Evolutionary conservation across 495 filamentous ascomycete genomes (phyloP).

Genomic region (Bathelium albidoporum): DNA sequence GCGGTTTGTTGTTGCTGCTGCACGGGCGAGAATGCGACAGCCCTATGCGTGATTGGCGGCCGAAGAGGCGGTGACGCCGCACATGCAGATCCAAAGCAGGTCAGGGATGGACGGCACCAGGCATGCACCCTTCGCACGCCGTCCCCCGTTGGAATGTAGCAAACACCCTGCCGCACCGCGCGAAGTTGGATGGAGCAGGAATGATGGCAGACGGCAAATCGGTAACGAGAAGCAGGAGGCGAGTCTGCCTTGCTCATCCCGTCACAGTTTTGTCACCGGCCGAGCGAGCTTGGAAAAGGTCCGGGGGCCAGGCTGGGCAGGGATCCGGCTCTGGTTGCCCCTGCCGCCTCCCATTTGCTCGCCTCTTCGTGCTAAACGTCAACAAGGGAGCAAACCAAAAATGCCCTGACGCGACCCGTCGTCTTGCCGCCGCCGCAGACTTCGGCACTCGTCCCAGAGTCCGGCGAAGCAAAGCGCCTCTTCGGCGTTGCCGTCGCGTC

Average conservation of each 20-base stretch:
- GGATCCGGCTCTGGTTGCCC: background rate
- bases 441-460: background rate
- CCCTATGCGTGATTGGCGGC: background rate
- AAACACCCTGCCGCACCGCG: background rate
- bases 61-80: slow-evolving; percentile 2
- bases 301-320: background rate
- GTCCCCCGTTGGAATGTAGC: background rate
- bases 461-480: background rate
- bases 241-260: too few species aligned
- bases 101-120: background rate
- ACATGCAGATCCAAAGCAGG: background rate
- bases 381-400: slow-evolving; percentile 3
- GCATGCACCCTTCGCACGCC: background rate
- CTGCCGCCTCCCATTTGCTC: slow-evolving; percentile 2
- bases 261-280: too few species aligned
- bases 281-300: background rate
- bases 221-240: too few species aligned
- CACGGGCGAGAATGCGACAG: slow-evolving; percentile 4
- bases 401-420: slow-evolving; percentile 1
- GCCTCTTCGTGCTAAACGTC: background rate
- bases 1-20: slow-evolving; percentile 6
- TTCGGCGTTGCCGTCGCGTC: background rate
- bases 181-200: background rate
- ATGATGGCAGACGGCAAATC: too few species aligned
- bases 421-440: background rate